Base-by-base conservation (phyloP, 2,329 filamentous ascomycete species). In the Neospermospora avenae region DNA sequence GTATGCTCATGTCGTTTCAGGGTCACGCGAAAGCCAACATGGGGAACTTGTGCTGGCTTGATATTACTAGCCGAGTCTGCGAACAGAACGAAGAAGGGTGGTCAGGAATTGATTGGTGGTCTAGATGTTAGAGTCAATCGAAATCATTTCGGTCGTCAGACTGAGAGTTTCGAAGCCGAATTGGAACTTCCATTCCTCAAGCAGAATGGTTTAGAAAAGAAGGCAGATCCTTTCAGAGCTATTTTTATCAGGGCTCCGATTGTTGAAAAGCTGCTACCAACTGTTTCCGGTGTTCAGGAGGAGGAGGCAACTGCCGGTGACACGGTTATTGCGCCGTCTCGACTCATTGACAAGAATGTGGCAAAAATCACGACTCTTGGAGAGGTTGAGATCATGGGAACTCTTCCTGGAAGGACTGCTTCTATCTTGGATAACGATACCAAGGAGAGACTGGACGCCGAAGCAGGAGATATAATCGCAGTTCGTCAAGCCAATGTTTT, bases 221-320 rank as follows among this genome's bases (percentile, higher is more conserved):
- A 37, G 0, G 60, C 59, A 1, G 62, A 73, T n/a, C 81, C 84
- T 0, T 98, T 96, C 72, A 84, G 85, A 2, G 91, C 87, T 1
- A 89, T 98, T 34, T 99, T 99, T 74, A 99, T 99, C 69, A 84
- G 95, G 8, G 95, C 95, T 0, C 95, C 95, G 0, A 88, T 98
- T 0, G 93, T 99, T 1, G 93, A 98, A 74, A 88, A 87, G 71
- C 77, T 98, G 1, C 75, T 96, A 25, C 81, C 77, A 52, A 68
- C 63, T 60, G 72, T 70, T 3, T 61, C 68, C 2, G 70, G 70
- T 0, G 65, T 67, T 1, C 68, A 72, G 22, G 65, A 61, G 11
- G 74, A 75, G 22, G 76, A 77, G 45, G 77, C 78, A 10, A 74
- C 77, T n/a, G 73, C 78, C 25, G 73, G 77, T 5, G 73, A 71